Conservation (phyloP, 306 rosid species). For the Lithocarpus polystachyus region DNA sequence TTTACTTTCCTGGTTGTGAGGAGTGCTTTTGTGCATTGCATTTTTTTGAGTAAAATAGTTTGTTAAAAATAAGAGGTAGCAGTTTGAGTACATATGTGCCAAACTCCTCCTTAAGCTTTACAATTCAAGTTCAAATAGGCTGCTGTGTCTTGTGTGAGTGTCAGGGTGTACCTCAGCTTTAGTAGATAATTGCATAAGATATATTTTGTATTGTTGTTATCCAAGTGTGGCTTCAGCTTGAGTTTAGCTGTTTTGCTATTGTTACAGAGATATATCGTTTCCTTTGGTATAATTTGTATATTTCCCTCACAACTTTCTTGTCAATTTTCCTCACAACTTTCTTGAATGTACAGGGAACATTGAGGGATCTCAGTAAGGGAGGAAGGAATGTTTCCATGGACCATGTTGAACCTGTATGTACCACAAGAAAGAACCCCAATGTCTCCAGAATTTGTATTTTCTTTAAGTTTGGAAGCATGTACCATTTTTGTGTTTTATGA, state of each 20-base stretch:
- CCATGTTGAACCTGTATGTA: conserved; percentile 67
- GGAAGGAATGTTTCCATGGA: conserved; percentile 64
- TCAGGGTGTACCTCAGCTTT: background rate
- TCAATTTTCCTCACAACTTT: conserved; percentile 25
- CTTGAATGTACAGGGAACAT: conserved; percentile 72
- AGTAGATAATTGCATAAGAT: background rate
- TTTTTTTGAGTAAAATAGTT: too few relatives aligned
- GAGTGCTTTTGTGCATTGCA: background rate
- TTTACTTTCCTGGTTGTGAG: background rate
- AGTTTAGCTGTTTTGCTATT: background rate
- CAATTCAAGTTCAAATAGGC: too few relatives aligned
- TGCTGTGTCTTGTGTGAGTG: background rate
- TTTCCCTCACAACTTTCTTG: conserved; percentile 31
- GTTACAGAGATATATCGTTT: background rate
- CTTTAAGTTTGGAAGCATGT: background rate
- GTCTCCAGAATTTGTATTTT: background rate
- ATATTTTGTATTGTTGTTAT: background rate
- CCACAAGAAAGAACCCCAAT: background rate
- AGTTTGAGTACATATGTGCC: too few relatives aligned
- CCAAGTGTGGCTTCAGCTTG: background rate
- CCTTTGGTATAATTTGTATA: conserved; percentile 4
- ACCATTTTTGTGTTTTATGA: background rate
- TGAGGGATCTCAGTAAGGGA: conserved; percentile 96
- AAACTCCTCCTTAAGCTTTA: too few relatives aligned
- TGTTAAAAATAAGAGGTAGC: too few relatives aligned